Evolutionary conservation across 257 asterid species (phyloP).

Genomic region (Capsicum pubescens): DNA sequence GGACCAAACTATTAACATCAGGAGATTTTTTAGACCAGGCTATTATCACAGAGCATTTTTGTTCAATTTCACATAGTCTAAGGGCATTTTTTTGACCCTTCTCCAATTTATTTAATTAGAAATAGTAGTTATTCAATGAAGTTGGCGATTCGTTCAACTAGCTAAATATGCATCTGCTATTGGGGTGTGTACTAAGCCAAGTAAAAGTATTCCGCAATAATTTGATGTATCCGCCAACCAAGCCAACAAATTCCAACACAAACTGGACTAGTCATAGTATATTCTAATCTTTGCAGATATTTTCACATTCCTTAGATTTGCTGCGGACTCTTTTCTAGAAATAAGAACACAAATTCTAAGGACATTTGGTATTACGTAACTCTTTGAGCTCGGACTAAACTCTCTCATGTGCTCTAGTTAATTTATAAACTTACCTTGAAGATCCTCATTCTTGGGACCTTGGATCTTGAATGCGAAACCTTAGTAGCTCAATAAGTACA

Average conservation of each 20-base stretch:
- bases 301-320: not conserved
- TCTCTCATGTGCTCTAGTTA: not conserved
- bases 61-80: no score
- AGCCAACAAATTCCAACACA: not conserved
- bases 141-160: not conserved
- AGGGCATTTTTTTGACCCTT: no score
- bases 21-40: no score
- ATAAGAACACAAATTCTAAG: not conserved
- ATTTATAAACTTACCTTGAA: not conserved
- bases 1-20: no score
- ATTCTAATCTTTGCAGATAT: not conserved
- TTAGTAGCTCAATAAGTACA: not conserved
- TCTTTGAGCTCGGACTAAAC: not conserved
- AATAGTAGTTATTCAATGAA: not conserved
- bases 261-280: not conserved
- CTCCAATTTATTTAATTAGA: not conserved
- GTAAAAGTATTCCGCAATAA: not conserved
- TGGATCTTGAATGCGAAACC: slow-evolving; percentile 6
- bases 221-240: not conserved
- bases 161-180: not conserved
- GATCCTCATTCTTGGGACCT: not conserved
- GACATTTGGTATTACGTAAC: not conserved
- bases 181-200: not conserved
- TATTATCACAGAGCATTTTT: no score
- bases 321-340: not conserved